Evolutionary conservation across 23 red algal genomes (phyloP).

Genomic region (Gracilariopsis chorda): DNA sequence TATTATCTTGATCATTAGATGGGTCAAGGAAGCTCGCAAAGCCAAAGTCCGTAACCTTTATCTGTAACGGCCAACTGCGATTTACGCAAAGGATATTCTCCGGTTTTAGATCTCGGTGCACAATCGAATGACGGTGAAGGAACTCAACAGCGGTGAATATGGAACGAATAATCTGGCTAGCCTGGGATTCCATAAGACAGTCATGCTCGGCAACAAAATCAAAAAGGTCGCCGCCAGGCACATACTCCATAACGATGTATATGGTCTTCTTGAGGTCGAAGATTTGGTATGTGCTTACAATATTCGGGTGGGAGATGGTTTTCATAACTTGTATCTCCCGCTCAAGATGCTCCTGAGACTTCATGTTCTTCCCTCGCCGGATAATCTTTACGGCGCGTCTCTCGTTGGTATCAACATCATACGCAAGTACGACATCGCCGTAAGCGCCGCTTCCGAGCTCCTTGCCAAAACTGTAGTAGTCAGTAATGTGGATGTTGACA

Average conservation of each 20-base stretch:
- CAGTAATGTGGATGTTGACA: slow-evolving; percentile 39
- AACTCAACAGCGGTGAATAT: slow-evolving; percentile 75
- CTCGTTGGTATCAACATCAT: slow-evolving; percentile 52
- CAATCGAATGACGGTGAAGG: slow-evolving; percentile 73
- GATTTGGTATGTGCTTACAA: slow-evolving; percentile 80
- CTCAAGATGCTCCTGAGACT: slow-evolving; percentile 70
- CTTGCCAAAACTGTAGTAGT: slow-evolving; percentile 71
- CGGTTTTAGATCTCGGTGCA: slow-evolving; percentile 90
- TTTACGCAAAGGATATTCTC: slow-evolving; percentile 84
- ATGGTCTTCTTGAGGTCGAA: slow-evolving; percentile 72
- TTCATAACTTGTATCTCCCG: slow-evolving; percentile 80
- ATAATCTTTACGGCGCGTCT: slow-evolving; percentile 82
- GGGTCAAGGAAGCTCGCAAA: slow-evolving; percentile 81
- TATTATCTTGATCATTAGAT: slow-evolving; percentile 23
- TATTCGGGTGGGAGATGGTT: slow-evolving; percentile 57
- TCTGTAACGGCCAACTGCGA: slow-evolving; percentile 65
- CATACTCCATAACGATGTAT: slow-evolving; percentile 84
- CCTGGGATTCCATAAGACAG: slow-evolving; percentile 58
- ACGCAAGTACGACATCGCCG: slow-evolving; percentile 53
- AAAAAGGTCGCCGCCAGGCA: slow-evolving; percentile 78
- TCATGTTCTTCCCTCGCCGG: slow-evolving; percentile 49
- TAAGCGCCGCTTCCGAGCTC: slow-evolving; percentile 70
- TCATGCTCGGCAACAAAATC: slow-evolving; percentile 69
- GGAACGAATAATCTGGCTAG: slow-evolving; percentile 45
- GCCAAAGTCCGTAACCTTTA: slow-evolving; percentile 90